Base-by-base conservation (phyloP, 176 grass and related monocot species). In the Pontederia crassipes region DNA sequence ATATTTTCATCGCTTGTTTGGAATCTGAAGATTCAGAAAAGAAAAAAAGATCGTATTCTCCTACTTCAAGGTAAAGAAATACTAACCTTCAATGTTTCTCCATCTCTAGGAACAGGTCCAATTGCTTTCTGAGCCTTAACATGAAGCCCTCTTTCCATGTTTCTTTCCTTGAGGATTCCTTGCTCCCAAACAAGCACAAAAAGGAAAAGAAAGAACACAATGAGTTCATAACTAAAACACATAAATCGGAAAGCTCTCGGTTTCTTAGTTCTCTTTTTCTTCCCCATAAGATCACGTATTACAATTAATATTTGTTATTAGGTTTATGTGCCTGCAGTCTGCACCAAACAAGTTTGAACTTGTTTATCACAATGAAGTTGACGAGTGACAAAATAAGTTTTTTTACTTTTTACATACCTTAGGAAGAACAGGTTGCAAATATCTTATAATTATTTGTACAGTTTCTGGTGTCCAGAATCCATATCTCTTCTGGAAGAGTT, bases 231-330 rank as follows among this genome's bases (percentile, higher is more conserved):
- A 17, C 51, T 53, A 7, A 53, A 12, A 24, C 20, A 87, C 77
- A 87, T 86, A 10, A 98, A 64, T 64, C 84, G 77, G 61, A 98
- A 98, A 75, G 93, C 87, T 71, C 65, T 89, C 11, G 85, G 93
- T 51, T 89, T 89, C 10, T 87, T 95, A 55, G 85, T 89, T 68
- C 77, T 95, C 74, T 72, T 90, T 28, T 79, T 66, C 72, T 82
- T 95, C 52, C 62, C 80, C 53, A 24, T 65, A 64, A 83, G 72
- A 12, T 84, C 80, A 9, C 3, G 10, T 55, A 55, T 57, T 17
- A 73, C 52, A 55, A 24, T 70, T 61, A 20, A 51, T 3, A 7
- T 45, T 86, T 98, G 61, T 10, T 76, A 49, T 75, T 49, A 59
- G 74, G 9, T 67, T 78, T 74, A 20, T 68, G 16, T 48, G 73